Percentiles rank a stretch among this genome's conserved stretches.
Evolutionary conservation across 495 filamentous ascomycete genomes (phyloP).

Genomic region (Penicillium silybi): DNA sequence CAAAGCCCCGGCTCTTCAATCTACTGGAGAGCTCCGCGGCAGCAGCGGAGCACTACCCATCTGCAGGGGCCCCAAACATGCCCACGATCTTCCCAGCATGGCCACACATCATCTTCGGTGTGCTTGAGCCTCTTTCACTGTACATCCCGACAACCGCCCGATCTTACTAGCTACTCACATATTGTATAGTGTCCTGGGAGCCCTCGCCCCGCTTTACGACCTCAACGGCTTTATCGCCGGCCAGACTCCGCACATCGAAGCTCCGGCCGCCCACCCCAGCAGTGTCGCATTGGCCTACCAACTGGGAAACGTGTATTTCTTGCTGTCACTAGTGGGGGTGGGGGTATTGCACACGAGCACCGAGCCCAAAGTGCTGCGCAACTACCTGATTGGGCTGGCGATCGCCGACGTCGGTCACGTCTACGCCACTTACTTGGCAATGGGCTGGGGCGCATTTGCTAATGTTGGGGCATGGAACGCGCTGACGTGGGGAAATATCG

Average conservation of each 20-base stretch:
- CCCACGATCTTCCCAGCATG: conserved; percentile 39
- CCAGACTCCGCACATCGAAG: conserved; percentile 47
- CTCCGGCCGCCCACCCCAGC: conserved; percentile 34
- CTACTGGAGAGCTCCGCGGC: neutral
- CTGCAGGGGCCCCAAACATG: conserved; percentile 23
- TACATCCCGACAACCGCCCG: conserved; percentile 31
- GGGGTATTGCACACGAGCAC: conserved; percentile 57
- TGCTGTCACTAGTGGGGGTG: conserved; percentile 60
- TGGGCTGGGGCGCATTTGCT: conserved; percentile 52
- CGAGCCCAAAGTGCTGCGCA: conserved; percentile 61
- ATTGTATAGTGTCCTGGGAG: conserved; percentile 50
- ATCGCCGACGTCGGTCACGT: conserved; percentile 69
- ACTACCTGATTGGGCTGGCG: conserved; percentile 62
- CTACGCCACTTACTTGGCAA: conserved; percentile 54
- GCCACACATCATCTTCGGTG: conserved; percentile 41
- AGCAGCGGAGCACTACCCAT: neutral
- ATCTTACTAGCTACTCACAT: conserved; percentile 7
- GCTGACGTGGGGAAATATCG: conserved; percentile 72
- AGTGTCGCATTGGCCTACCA: conserved; percentile 53
- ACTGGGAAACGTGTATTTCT: conserved; percentile 63
- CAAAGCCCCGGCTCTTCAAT: neutral
- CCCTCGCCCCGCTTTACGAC: conserved; percentile 49
- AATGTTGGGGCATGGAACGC: conserved; percentile 61
- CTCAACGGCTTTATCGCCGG: conserved; percentile 56
- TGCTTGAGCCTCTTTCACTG: conserved; percentile 68